Base-by-base conservation (phyloP, 495 filamentous ascomycete genomes). In the Venustampulla echinocandica region DNA sequence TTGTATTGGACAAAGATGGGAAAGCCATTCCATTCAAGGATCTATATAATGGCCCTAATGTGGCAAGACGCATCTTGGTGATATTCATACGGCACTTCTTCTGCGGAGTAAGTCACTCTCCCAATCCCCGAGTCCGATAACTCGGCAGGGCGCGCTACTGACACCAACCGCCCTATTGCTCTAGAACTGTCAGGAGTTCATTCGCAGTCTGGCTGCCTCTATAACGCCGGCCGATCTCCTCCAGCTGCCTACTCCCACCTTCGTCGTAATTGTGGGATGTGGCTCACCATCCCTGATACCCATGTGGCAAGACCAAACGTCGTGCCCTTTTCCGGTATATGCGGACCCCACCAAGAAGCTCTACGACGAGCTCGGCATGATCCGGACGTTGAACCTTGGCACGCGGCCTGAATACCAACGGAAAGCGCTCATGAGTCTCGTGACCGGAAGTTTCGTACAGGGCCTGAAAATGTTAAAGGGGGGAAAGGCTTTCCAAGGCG, bases 71-170 rank as follows among this genome's bases (percentile, higher is more conserved):
- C 5, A 80, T 86, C 1, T 67, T 92, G 22, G 60, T 93, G 14
- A 78, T 93, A 42, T 95, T 95, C 56, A 74, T 95, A 36, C 74
- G 88, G 18, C 87, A 95, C 64, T 95, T 94, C 67, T 90, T 85
- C 70, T 95, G 88, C 56, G 85, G 87, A 1, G 85, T 85, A 70
- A 65, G 87, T 69, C 41, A 11, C 24, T 42, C 13, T 18, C 10
- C 27, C 10, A 19, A 10, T 18, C 21, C 36, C 7, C 17, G 14
- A 27, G 18, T 20, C 44, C 42, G 28, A 33, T 50, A 46, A n/a
- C n/a, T n/a, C n/a, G n/a, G n/a, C n/a, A n/a, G n/a, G n/a, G n/a
- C n/a, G n/a, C n/a, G n/a, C n/a, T n/a, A n/a, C n/a, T 57, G 41
- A 25, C 13, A 22, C 34, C 24, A 28, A 24, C 13, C 9, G 22